Base-by-base conservation (phyloP, 1,139 yeast species). In the Lodderomyces orthopsilosis region DNA sequence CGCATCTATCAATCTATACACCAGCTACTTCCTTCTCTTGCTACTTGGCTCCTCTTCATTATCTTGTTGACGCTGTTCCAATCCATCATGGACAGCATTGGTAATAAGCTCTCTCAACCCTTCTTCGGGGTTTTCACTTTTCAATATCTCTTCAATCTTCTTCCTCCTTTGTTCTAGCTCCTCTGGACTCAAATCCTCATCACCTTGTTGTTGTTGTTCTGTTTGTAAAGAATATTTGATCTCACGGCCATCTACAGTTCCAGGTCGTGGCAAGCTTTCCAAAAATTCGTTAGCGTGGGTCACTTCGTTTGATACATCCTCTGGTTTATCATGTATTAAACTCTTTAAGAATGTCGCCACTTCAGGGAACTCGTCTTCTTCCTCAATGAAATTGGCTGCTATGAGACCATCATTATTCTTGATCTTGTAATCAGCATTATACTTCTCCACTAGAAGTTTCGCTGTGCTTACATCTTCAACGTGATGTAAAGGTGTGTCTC, bases 401-500 rank as follows among this genome's bases (percentile, higher is more conserved):
- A 90, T 89, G 56, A 78, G 76, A 2, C 88, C 95, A 33, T 87
- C 95, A 35, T 66, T 62, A 59, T 93, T 93, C 59, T 73, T 78
- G 39, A 79, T 55, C 40, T 65, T 77, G 60, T 70, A 74, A 62
- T 88, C 85, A 0, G 93, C 96, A 2, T 76, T 72, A 33, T 81
- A 72, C 43, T 81, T 78, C 54, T 81, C 86, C 1, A 93, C 72
- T 45, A 93, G 66, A 28, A 72, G 57, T 52, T 75, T 77, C 2
- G 96, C 97, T 1, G 81, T 75, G 2, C 61, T 67, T 1, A 77
- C 65, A 46, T 82, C 85, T 59, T 94, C 98, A 22, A 82, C 89
- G 51, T 90, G 95, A 61, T 93, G 98, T 50, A 93, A 70, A 0
- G 98, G 98, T 0, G 98, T 86, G 56, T 93, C 99, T 1, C 98